These are phyloP conservation scores for Trichoderma asperellum DNA, from an alignment of 2,329 filamentous ascomycete species.

Conservation along the genomic window DNA sequence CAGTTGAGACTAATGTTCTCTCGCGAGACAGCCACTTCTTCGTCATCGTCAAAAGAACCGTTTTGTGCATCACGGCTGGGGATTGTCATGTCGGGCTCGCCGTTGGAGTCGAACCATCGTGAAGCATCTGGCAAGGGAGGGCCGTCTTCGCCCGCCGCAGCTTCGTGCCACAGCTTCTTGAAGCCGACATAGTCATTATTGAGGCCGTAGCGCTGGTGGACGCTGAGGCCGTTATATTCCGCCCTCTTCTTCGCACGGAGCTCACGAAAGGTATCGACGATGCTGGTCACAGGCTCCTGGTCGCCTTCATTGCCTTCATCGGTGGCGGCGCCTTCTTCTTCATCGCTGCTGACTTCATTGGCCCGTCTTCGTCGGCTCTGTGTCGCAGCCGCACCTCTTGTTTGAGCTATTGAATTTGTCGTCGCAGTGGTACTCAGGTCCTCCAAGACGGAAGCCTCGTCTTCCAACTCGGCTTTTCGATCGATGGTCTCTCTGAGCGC, in stretches of 20 bases:
- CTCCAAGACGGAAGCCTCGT: slow-evolving; percentile 48
- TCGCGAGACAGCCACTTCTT: slow-evolving; percentile 69
- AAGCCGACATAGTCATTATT: slow-evolving; percentile 65
- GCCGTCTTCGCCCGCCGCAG: slow-evolving; percentile 52
- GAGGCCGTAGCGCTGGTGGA: slow-evolving; percentile 55
- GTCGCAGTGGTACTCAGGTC: slow-evolving; percentile 41
- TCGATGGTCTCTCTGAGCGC: slow-evolving; percentile 56
- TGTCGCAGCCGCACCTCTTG: neutral
- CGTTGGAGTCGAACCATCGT: slow-evolving; percentile 57
- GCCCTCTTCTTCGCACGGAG: slow-evolving; percentile 44
- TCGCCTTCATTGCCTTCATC: slow-evolving; percentile 38
- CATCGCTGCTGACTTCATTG: slow-evolving; percentile 28
- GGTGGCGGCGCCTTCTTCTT: slow-evolving; percentile 31
- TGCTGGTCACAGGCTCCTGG: slow-evolving; percentile 33
- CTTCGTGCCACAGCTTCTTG: slow-evolving; percentile 62
- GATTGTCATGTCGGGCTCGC: slow-evolving; percentile 46
- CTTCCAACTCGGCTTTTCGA: slow-evolving; percentile 53
- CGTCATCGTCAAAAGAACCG: slow-evolving; percentile 51
- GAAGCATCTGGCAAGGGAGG: slow-evolving; percentile 57
- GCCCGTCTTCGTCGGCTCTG: slow-evolving; percentile 27
- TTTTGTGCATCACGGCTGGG: slow-evolving; percentile 28
- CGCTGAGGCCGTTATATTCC: slow-evolving; percentile 49
- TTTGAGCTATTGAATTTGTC: slow-evolving; percentile 30
- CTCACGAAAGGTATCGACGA: slow-evolving; percentile 42
- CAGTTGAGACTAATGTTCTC: slow-evolving; percentile 70